Evolutionary conservation across 495 filamentous ascomycete genomes (phyloP), one percentile per base, ranked within the genome.

Genomic region (Aspergillus indologenus): DNA sequence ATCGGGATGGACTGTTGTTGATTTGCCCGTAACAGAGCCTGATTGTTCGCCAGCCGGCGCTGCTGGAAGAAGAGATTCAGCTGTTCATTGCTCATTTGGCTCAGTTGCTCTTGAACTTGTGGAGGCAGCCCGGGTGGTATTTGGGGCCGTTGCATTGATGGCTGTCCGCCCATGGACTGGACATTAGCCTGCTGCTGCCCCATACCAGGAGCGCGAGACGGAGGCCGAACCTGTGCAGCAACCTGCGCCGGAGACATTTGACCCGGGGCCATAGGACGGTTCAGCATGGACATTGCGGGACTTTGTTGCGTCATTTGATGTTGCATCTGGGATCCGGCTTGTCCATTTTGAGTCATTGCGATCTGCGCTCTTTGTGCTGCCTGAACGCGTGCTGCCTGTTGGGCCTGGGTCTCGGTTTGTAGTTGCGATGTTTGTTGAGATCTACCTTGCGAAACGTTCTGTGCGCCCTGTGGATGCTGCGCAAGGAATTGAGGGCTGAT

Each of bases 271-370:
- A 86, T 81, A 0, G 83, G 82, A 50, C 81, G 80, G 43, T 83
- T 87, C 43, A 86, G 70, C 72, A 81, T 83, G 0, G 81, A 73
- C 83, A 87, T 86, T 3, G 75, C 77, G 8, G 81, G 77, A 53
- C 75, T 81, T 54, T 83, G 81, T 52, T 79, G 79, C 0, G 75
- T 43, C 22, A 79, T 71, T 46, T 79, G 77, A 26, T 73, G 68
- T 18, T 73, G 70, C 40, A 71, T 50, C 53, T 76, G 73, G 19
- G 67, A 45, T 56, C 65, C 68, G 8, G 59, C 71, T 52, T 76
- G 75, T 5, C 67, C 69, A 53, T 64, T 60, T 51, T 78, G 75
- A 5, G 69, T 69, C 61, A 78, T 77, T 20, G 74, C 74, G 65
- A 77, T 71, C 56, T 76, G 85, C 61, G 63, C 83, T 69, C 74